phyloP scores from a whole-genome alignment of 441 rosid genomes.

The Populus hybrid region DNA sequence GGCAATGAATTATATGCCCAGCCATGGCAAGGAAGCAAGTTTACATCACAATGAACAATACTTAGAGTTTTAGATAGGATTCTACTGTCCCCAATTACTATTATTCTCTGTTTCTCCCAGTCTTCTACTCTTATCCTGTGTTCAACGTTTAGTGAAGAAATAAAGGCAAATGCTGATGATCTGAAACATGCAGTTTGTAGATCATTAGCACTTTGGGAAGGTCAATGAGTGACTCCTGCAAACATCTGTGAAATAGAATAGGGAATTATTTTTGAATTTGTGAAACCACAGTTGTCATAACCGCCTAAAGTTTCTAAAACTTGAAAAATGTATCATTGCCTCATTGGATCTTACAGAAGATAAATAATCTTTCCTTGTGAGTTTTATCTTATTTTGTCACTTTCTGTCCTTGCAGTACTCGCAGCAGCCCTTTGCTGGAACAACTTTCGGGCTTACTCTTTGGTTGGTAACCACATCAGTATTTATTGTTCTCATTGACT shows the following conservation, averaged over 20 bases:
- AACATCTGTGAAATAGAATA: neutral
- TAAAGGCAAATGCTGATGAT: neutral
- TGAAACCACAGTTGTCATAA: neutral
- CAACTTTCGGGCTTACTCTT: conserved; percentile 53
- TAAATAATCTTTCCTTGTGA: neutral
- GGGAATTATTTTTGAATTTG: neutral
- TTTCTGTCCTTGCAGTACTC: conserved; percentile 51
- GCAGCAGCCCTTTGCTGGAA: conserved; percentile 75
- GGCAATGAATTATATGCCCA: neutral
- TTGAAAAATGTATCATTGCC: neutral
- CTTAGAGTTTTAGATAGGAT: neutral
- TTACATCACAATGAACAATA: neutral
- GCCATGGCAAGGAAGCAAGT: neutral
- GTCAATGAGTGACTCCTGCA: neutral
- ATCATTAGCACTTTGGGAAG: neutral
- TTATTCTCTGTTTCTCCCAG: neutral
- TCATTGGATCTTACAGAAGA: neutral
- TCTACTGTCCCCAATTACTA: neutral
- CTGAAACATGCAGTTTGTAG: neutral
- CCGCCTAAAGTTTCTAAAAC: neutral
- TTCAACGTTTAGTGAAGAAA: too few species aligned
- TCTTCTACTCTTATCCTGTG: neutral
- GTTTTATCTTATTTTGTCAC: neutral
- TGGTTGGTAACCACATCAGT: conserved; percentile 41
- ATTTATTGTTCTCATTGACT: conserved; percentile 2